Evolutionary conservation across 169 alveolate species (phyloP), one percentile per base, ranked within the genome.

Genomic region (Hepatocystis sp.): DNA sequence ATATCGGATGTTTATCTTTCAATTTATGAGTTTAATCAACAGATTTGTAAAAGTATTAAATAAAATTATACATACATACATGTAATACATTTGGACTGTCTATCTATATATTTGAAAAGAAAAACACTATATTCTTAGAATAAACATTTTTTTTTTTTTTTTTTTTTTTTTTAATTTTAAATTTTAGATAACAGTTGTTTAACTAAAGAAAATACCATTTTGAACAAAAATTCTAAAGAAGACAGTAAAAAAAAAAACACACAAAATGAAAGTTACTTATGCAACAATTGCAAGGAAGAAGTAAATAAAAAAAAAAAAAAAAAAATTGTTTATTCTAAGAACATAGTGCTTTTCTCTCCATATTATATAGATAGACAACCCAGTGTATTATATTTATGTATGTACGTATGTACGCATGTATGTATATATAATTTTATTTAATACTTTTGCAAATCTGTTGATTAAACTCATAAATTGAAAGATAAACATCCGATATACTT

Each of bases 231-330:
- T 7, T 1, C 34, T 17, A 32, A 15, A 55, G 8, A 32, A 10
- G 15, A 47, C 0, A 40, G 13, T 21, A 42, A 28, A 25, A 4
- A 55, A 34, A 36, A 53, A 39, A 27, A 17, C 28, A 13, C 23
- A 5, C 3, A 1, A 13, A 71, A 52, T 10, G 68, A 68, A 30
- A 8, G 21, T 25, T 68, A 55, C 64, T 13, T 58, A 13, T 68
- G 86, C 44, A 63, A 68, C 25, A 68, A 19, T 49, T 68, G 86
- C 68, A 68, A 68, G 23, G 71, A 52, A 60, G 40, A 7, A n/a
- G 86, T 68, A 68, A 68, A 23, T 30, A 8, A 67, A 52, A 67
- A 67, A 32, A 25, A 51, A 44, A 40, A 28, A 2, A 25, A 40
- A 11, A 51, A 67, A 39, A 53, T n/a, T n/a, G n/a, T n/a, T n/a